phyloP scores from a whole-genome alignment of 2,329 filamentous ascomycete species.

The Talaromyces amestolkiae region DNA sequence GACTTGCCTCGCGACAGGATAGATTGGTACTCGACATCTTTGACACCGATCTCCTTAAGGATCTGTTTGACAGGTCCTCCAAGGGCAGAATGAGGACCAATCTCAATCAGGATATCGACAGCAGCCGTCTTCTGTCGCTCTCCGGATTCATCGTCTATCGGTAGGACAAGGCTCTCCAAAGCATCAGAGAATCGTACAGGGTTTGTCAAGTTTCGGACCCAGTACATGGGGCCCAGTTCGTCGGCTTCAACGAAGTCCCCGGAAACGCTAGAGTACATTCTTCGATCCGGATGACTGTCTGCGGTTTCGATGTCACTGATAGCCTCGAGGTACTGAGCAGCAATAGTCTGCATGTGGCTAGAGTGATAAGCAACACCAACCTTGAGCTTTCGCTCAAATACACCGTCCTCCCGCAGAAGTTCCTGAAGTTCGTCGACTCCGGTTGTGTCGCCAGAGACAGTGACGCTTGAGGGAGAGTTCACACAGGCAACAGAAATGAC shows the following conservation, averaged over 20 bases:
- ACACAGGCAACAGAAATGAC: slow-evolving; percentile 37
- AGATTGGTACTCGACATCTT: slow-evolving; percentile 2
- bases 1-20: background rate
- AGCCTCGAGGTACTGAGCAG: background rate
- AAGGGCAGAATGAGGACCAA: slow-evolving; percentile 21
- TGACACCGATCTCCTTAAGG: background rate
- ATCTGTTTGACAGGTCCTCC: background rate
- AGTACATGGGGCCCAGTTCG: background rate
- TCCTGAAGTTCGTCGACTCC: slow-evolving; percentile 24
- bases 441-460: slow-evolving; percentile 26
- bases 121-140: background rate
- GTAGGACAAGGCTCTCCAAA: background rate
- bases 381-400: slow-evolving; percentile 30
- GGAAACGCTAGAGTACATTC: background rate
- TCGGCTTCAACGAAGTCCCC: background rate
- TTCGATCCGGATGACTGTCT: background rate
- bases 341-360: slow-evolving; percentile 29
- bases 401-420: slow-evolving; percentile 23
- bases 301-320: too few species aligned
- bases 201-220: background rate
- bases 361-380: slow-evolving; percentile 36
- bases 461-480: slow-evolving; percentile 32
- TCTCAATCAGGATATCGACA: background rate
- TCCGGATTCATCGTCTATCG: background rate
- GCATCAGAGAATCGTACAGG: background rate